Evolutionary conservation across 176 grass and related monocot species (phyloP).

Genomic region (Puya raimondii): DNA sequence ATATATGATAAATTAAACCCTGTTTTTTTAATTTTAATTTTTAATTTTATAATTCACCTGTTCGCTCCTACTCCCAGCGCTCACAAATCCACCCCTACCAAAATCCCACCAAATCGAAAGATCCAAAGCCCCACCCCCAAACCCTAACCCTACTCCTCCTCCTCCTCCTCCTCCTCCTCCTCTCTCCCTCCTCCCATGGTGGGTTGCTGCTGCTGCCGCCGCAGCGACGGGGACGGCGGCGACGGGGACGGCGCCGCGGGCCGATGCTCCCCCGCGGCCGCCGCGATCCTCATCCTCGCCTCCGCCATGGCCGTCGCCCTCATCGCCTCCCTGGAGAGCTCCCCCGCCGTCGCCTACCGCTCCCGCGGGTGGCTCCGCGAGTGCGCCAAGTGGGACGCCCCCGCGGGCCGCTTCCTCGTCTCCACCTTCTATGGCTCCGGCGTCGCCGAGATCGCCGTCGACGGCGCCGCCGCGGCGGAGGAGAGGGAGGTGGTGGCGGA

Average conservation of each 20-base stretch:
- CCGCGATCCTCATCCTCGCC: slow-evolving; percentile 30
- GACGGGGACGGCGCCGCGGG: no score
- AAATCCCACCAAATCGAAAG: slow-evolving; percentile 21
- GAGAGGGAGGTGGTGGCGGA: slow-evolving; percentile 52
- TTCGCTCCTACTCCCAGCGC: not conserved
- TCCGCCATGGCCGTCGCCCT: slow-evolving; percentile 33
- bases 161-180: not conserved
- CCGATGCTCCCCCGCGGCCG: slow-evolving; percentile 17
- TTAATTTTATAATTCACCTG: not conserved
- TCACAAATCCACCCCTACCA: slow-evolving; percentile 9
- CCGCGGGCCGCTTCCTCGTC: slow-evolving; percentile 45
- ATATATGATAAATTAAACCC: no score
- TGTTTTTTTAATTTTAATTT: not conserved
- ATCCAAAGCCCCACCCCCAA: not conserved
- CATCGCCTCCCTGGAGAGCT: slow-evolving; percentile 59
- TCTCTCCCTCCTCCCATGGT: slow-evolving; percentile 29
- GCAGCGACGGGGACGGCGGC: not conserved
- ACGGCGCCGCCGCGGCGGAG: slow-evolving; percentile 10
- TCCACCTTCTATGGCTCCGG: slow-evolving; percentile 49
- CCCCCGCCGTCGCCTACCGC: slow-evolving; percentile 37
- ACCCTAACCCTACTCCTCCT: not conserved
- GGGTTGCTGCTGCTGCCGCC: slow-evolving; percentile 28
- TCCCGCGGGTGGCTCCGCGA: slow-evolving; percentile 60
- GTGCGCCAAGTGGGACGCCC: slow-evolving; percentile 92
- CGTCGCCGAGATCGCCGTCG: slow-evolving; percentile 37